Conservation (phyloP, 2,329 filamentous ascomycete species). For the Fusarium agapanthi region DNA sequence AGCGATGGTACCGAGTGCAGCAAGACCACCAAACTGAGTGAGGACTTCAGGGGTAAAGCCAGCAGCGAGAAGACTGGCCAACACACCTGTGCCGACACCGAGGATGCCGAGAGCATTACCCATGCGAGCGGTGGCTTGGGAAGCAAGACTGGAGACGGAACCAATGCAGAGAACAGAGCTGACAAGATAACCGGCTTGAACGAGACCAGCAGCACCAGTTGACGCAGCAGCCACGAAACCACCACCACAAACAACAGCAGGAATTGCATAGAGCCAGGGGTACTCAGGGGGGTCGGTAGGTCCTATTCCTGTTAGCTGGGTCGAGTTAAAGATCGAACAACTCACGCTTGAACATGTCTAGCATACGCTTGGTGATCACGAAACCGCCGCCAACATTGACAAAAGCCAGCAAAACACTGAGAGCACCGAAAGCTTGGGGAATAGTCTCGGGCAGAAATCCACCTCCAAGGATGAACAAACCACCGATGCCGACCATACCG, state of each 20-base stretch:
- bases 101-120: conserved; percentile 89
- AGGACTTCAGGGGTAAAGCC: conserved; percentile 83
- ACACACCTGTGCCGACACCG: conserved; percentile 82
- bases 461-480: conserved; percentile 88
- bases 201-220: conserved; percentile 83
- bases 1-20: conserved; percentile 73
- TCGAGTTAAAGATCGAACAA: neutral
- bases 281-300: conserved; percentile 89
- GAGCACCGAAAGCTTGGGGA: conserved; percentile 79
- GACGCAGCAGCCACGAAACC: conserved; percentile 82
- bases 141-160: conserved; percentile 82
- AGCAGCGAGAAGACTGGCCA: conserved; percentile 82
- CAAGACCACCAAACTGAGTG: conserved; percentile 80
- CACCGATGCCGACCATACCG: conserved; percentile 89
- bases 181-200: conserved; percentile 87
- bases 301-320: conserved; percentile 52
- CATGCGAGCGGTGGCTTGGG: conserved; percentile 82
- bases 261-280: conserved; percentile 85
- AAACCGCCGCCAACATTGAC: conserved; percentile 91
- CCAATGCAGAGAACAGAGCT: conserved; percentile 87
- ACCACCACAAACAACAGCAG: conserved; percentile 79
- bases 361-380: conserved; percentile 91
- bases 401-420: conserved; percentile 84
- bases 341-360: conserved; percentile 86
- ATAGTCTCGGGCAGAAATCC: conserved; percentile 80